phyloP scores from a whole-genome alignment of 345 rosid genomes.

The Cochlearia excelsa region DNA sequence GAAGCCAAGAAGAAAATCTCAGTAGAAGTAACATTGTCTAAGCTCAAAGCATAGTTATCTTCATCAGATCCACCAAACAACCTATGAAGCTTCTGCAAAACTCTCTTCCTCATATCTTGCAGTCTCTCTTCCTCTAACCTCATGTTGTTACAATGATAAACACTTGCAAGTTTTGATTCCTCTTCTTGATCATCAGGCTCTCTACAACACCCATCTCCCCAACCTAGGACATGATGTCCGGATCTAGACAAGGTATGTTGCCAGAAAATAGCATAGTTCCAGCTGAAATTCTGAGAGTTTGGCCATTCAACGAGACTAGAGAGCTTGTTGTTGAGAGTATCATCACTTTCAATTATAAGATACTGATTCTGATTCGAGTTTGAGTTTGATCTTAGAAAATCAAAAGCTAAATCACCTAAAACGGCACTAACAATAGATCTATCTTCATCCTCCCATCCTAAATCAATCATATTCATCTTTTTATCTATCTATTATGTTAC shows the following conservation, averaged over 20 bases:
- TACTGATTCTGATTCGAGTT: constrained; percentile 60
- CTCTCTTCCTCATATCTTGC: constrained; percentile 88
- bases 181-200: constrained; percentile 75
- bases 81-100: constrained; percentile 74
- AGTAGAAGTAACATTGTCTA: constrained; percentile 87
- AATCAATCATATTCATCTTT: constrained; percentile 54
- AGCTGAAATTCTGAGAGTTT: constrained; percentile 68
- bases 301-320: constrained; percentile 88
- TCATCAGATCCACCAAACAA: constrained; percentile 87
- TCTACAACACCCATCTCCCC: constrained; percentile 96
- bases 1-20: constrained; percentile 95
- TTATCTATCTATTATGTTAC: constrained; percentile 45
- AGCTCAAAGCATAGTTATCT: constrained; percentile 70
- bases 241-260: constrained; percentile 83
- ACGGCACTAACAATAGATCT: constrained; percentile 63
- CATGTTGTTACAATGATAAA: constrained; percentile 34
- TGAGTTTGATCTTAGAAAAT: constrained; percentile 67
- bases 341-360: constrained; percentile 59
- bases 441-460: constrained; percentile 76
- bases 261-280: constrained; percentile 98
- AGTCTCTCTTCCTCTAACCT: constrained; percentile 50
- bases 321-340: constrained; percentile 77
- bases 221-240: constrained; percentile 83
- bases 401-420: constrained; percentile 72
- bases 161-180: constrained; percentile 48